phyloP scores from a whole-genome alignment of 2,329 filamentous ascomycete species.

The Alternaria panax region DNA sequence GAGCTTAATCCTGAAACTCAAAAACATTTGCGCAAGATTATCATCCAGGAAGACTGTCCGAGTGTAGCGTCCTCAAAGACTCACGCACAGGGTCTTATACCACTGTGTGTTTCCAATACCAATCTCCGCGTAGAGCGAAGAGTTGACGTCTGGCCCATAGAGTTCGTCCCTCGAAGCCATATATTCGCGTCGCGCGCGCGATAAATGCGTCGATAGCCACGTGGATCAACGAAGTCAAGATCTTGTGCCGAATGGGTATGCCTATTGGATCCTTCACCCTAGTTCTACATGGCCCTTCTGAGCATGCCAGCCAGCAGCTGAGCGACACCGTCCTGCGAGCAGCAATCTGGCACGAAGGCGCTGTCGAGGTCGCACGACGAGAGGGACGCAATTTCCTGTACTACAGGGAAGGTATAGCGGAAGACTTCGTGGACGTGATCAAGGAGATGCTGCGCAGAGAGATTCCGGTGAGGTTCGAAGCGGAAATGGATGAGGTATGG shows the following conservation, averaged over 20 bases:
- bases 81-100: neutral
- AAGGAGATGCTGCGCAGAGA: neutral
- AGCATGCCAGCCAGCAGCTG: slow-evolving; percentile 1
- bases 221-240: neutral
- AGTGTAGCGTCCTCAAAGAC: neutral
- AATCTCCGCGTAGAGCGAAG: neutral
- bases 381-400: neutral
- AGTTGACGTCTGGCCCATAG: neutral
- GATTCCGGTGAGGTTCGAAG: neutral
- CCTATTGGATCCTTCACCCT: neutral
- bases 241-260: neutral
- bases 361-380: neutral
- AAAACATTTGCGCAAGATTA: neutral
- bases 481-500: slow-evolving; percentile 1
- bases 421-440: neutral
- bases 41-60: neutral
- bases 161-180: neutral
- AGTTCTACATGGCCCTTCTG: neutral
- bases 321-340: neutral
- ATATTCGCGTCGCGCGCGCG: neutral
- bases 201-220: neutral
- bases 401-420: neutral
- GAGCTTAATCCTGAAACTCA: neutral
- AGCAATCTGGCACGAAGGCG: slow-evolving; percentile 4
- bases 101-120: neutral